A percentile compares a stretch with the other conserved stretches of the same genome.
phyloP scores from a whole-genome alignment of 148 eudicot species.

The Nyssa sinensis region DNA sequence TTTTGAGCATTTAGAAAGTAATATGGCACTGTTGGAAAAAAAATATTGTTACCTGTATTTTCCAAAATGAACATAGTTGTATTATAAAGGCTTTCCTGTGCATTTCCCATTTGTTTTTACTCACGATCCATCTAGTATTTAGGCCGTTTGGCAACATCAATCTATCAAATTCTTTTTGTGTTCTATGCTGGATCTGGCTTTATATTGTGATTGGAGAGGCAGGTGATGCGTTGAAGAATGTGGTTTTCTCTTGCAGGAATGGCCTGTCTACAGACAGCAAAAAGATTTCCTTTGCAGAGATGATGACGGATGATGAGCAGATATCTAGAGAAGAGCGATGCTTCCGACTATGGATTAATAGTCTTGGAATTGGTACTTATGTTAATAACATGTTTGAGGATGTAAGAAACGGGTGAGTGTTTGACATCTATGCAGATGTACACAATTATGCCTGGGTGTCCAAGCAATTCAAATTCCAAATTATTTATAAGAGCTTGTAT shows the following conservation, averaged over 20 bases:
- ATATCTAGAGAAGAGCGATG: conserved; percentile 97
- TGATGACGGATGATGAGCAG: conserved; percentile 93
- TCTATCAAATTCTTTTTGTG: neutral
- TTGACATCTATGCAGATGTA: no score
- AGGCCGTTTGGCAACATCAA: neutral
- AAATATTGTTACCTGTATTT: neutral
- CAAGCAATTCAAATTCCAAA: neutral
- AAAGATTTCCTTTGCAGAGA: conserved; percentile 85
- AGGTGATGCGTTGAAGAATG: neutral
- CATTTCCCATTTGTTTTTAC: neutral
- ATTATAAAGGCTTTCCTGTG: neutral
- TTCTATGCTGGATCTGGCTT: neutral
- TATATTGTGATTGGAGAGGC: neutral
- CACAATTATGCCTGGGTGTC: neutral
- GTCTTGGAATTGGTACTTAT: conserved; percentile 76
- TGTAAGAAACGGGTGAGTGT: conserved; percentile 86
- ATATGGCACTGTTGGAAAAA: neutral
- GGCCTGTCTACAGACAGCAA: conserved; percentile 79
- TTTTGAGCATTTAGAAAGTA: neutral
- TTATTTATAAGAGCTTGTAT: neutral
- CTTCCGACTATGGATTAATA: conserved; percentile 95
- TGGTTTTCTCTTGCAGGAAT: conserved; percentile 55
- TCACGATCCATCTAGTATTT: neutral
- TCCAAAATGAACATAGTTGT: neutral
- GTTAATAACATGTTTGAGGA: conserved; percentile 94